phyloP scores from a whole-genome alignment of 2,329 filamentous ascomycete species.

The Elsinoe australis region DNA sequence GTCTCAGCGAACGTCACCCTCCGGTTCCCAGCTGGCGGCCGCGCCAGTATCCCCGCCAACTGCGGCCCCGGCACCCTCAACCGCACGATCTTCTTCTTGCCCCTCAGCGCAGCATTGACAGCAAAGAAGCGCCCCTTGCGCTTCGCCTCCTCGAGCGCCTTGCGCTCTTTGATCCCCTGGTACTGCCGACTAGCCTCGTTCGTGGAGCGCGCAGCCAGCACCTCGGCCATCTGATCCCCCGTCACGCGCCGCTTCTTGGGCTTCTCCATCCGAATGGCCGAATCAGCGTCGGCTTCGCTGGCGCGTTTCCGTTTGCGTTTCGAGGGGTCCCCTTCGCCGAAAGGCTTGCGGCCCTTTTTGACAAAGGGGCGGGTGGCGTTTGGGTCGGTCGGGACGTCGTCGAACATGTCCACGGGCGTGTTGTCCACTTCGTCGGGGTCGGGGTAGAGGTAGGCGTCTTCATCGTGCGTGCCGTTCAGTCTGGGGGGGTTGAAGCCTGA shows the following conservation, averaged over 20 bases:
- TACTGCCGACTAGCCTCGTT: conserved; percentile 41
- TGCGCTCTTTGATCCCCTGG: conserved; percentile 39
- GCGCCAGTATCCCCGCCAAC: conserved; percentile 32
- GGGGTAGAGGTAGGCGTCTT: conserved; percentile 22
- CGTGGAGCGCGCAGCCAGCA: conserved; percentile 29
- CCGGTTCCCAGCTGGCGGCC: conserved; percentile 24
- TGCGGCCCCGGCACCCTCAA: conserved; percentile 32
- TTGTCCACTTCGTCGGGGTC: conserved; percentile 22
- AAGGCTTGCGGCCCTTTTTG: conserved; percentile 20
- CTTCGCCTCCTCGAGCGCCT: conserved; percentile 34
- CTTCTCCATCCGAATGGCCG: conserved; percentile 33
- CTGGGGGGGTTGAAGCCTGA: conserved; percentile 24
- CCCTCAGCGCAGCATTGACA: conserved; percentile 39
- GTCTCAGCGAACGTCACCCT: conserved; percentile 18
- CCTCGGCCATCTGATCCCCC: conserved; percentile 24
- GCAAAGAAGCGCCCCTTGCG: conserved; percentile 40
- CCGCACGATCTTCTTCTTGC: conserved; percentile 39
- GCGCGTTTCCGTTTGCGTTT: conserved; percentile 21
- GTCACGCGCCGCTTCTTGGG: conserved; percentile 30
- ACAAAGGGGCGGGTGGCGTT: conserved; percentile 21
- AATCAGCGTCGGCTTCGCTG: conserved; percentile 27
- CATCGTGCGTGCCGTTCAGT: conserved; percentile 22
- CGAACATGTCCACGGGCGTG: conserved; percentile 24
- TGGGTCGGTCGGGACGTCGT: conserved; percentile 14
- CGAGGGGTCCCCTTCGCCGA: conserved; percentile 19